Evolutionary conservation across 2,329 filamentous ascomycete genomes (phyloP), one percentile per base, ranked within the genome.

Genomic region (Microsporum canis): DNA sequence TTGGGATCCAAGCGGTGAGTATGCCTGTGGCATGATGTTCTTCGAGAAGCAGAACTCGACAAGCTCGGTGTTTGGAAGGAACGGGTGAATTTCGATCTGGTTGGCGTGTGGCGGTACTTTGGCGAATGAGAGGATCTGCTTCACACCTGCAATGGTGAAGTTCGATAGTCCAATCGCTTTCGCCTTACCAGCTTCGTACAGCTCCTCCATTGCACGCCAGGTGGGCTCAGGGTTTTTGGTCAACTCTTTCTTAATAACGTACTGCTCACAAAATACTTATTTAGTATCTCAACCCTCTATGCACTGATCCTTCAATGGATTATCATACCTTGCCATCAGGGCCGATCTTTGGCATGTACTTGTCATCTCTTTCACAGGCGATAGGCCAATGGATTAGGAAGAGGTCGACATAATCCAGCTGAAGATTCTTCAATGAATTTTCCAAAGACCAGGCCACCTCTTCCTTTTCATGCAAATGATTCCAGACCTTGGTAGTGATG

Each of bases 371-470:
- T 75, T 82, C 80, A 10, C 31, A 17, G 51, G 82, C 75, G 8
- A 78, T 76, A 0, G 82, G 82, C 79, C 80, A 89, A 72, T 88
- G 85, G 69, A 90, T 87, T 61, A 88, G 77, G 71, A 82, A 88
- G 7, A 89, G 76, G 70, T 89, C 86, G 61, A 89, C 77, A 70
- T 88, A 88, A 62, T 85, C 84, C 43, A 85, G 75, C 10, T 79
- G 80, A 67, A 88, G 79, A 68, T 84, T 80, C 69, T 84, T 80
- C 59, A 88, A 76, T 47, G 84, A 84, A 43, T 82, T 78, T 64
- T 81, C 78, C 55, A 84, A 80, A 64, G 84, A 84, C 65, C 80
- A 75, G 62, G 81, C 76, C 14, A 88, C 86, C 33, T 55, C 51
- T 10, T 55, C 51, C 0, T 80, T 80, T 64, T 81, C 78, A 68